A percentile compares a stretch with the other conserved stretches of the same genome.
phyloP scores from a whole-genome alignment of 495 filamentous ascomycete species.

The Aspergillus saccharolyticus region DNA sequence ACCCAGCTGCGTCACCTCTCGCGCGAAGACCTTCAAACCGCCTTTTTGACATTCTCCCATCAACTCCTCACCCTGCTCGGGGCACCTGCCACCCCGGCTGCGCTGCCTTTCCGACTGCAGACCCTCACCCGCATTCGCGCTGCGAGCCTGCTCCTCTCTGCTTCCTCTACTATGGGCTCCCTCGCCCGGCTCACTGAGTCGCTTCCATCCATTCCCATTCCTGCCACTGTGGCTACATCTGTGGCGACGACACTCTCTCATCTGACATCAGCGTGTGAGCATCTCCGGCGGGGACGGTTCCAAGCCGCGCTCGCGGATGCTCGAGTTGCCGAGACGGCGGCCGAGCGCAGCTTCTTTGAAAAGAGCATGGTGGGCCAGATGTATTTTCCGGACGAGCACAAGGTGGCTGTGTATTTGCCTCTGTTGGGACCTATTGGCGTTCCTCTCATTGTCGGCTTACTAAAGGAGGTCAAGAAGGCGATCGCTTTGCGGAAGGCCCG shows the following conservation, averaged over 20 bases:
- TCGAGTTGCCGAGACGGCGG: constrained; percentile 77
- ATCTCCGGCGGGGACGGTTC: constrained; percentile 61
- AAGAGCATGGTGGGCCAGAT: constrained; percentile 98
- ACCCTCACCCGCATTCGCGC: constrained; percentile 79
- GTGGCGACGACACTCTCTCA: constrained; percentile 75
- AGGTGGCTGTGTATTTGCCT: constrained; percentile 94
- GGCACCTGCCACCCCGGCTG: constrained; percentile 70
- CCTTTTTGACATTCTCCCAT: constrained; percentile 83
- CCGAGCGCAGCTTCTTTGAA: constrained; percentile 95
- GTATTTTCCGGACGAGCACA: constrained; percentile 97
- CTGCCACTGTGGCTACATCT: constrained; percentile 75
- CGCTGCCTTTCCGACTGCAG: constrained; percentile 77
- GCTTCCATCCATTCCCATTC: constrained; percentile 86
- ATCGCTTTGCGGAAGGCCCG: constrained; percentile 36
- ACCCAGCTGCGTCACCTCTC: constrained; percentile 41
- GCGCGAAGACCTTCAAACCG: constrained; percentile 62
- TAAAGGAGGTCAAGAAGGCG: constrained; percentile 69
- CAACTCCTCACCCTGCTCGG: constrained; percentile 89
- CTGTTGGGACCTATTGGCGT: constrained; percentile 89
- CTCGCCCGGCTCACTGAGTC: constrained; percentile 80
- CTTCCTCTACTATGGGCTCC: constrained; percentile 90
- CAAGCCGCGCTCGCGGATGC: constrained; percentile 70
- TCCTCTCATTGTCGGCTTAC: constrained; percentile 71
- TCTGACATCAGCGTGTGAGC: constrained; percentile 68
- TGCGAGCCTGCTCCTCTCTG: constrained; percentile 80